Percentiles rank a stretch among this genome's conserved stretches.
Conservation (phyloP, 768 basidiomycete species). For the Podaxis sp. region DNA sequence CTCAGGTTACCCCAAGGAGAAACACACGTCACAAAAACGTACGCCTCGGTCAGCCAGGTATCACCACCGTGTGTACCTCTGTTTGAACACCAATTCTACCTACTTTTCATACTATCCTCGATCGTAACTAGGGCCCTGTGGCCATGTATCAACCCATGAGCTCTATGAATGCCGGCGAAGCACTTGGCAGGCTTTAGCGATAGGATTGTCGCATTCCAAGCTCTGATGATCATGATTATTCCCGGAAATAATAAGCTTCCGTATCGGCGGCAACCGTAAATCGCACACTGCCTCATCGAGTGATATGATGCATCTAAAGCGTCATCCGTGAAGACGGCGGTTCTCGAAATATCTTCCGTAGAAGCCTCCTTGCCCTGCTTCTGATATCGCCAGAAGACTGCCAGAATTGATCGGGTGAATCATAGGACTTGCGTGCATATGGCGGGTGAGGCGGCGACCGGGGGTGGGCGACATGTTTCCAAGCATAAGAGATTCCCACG, state of each 20-base stretch:
- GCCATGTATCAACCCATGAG: background rate
- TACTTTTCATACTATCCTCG: background rate
- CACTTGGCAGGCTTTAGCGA: background rate
- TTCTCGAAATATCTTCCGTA: background rate
- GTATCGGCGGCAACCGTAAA: background rate
- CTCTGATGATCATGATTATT: background rate
- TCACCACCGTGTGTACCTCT: background rate
- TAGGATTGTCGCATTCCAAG: background rate
- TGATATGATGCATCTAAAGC: background rate
- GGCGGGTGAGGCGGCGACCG: background rate
- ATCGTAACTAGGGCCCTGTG: background rate
- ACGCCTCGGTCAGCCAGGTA: background rate
- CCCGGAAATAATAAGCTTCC: background rate
- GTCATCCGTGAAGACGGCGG: slow-evolving; percentile 2
- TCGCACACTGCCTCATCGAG: background rate
- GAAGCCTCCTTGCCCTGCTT: background rate
- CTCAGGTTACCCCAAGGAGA: background rate
- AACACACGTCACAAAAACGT: background rate
- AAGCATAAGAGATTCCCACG: background rate
- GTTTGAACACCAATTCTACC: background rate
- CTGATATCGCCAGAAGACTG: slow-evolving; percentile 1
- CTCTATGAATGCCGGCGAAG: background rate
- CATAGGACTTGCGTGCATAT: slow-evolving; percentile 1
- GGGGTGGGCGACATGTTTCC: background rate
- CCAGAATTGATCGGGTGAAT: background rate